A percentile compares a stretch with the other conserved stretches of the same genome.
These are phyloP conservation scores for Paraurostyla sp. DNA, from an alignment of 73 alveolate genomes.

Conservation along the genomic window DNA sequence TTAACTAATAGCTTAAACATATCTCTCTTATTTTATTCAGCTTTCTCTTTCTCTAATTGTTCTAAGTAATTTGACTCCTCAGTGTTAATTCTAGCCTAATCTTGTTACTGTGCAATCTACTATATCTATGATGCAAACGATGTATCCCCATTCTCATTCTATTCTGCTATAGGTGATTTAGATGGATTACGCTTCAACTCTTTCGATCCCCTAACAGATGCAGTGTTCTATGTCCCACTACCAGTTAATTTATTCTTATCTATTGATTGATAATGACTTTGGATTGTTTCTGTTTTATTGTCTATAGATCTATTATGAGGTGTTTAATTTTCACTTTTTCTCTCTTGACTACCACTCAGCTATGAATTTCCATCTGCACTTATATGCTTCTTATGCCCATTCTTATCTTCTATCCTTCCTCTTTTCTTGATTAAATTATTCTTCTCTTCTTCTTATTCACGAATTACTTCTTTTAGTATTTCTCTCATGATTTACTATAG, in stretches of 20 bases:
- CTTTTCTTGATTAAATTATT: not conserved
- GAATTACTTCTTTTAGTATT: constrained; percentile 18
- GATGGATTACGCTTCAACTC: not conserved
- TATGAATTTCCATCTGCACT: constrained; percentile 14
- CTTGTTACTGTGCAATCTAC: constrained; percentile 1
- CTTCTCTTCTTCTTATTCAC: constrained; percentile 38
- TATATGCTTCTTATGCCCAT: not conserved
- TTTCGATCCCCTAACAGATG: not conserved
- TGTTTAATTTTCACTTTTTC: not conserved
- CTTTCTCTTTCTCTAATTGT: not conserved
- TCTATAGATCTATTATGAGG: not conserved
- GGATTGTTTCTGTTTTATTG: not conserved
- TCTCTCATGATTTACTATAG: constrained; percentile 40
- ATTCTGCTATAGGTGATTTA: not conserved
- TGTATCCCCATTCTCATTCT: not conserved
- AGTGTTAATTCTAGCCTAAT: not conserved
- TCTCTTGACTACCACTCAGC: not conserved
- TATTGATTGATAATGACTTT: not conserved
- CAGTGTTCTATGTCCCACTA: not conserved
- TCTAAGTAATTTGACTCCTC: not conserved
- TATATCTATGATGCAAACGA: not conserved
- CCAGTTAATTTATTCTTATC: not conserved
- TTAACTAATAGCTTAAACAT: constrained; percentile 16
- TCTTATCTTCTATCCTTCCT: not conserved
- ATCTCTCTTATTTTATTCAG: constrained; percentile 6